Percentiles rank a stretch among this genome's conserved stretches.
Evolutionary conservation across 2,329 filamentous ascomycete species (phyloP).

Genomic region (Sordariomycetes sp.): DNA sequence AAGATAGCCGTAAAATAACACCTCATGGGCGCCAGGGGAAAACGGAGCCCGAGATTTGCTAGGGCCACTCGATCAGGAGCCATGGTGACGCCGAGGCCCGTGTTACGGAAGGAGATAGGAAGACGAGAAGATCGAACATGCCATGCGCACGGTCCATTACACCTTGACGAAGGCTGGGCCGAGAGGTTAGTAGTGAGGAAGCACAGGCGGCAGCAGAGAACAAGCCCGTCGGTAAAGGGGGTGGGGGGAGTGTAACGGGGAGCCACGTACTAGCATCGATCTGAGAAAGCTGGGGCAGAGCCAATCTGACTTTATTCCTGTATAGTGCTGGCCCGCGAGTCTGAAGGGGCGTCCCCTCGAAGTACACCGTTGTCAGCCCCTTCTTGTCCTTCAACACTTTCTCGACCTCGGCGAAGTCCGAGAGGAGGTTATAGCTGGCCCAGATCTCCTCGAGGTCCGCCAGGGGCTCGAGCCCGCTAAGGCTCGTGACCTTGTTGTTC

Average conservation of each 20-base stretch:
- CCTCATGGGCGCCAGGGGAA: background rate
- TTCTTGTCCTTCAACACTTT: slow-evolving; percentile 68
- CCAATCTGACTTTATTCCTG: slow-evolving; percentile 83
- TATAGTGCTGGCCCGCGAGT: slow-evolving; percentile 71
- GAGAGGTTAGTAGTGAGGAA: background rate
- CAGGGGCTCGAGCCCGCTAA: slow-evolving; percentile 61
- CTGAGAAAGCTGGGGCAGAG: slow-evolving; percentile 78
- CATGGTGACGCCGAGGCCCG: background rate
- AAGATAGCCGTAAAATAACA: background rate
- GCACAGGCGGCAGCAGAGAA: background rate
- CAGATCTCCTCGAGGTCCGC: slow-evolving; percentile 77
- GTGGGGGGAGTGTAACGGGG: background rate
- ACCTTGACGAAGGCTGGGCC: slow-evolving; percentile 20
- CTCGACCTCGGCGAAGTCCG: slow-evolving; percentile 75
- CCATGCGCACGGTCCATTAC: slow-evolving; percentile 5
- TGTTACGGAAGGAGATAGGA: slow-evolving; percentile 9
- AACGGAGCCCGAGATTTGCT: background rate
- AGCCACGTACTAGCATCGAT: slow-evolving; percentile 87
- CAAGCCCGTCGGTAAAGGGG: background rate
- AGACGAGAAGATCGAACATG: slow-evolving; percentile 5
- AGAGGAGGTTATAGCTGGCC: slow-evolving; percentile 81
- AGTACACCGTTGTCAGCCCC: slow-evolving; percentile 80
- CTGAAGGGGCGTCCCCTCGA: slow-evolving; percentile 90
- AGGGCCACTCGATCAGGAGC: background rate
- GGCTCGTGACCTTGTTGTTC: slow-evolving; percentile 70